phyloP scores from a whole-genome alignment of 495 filamentous ascomycete genomes.

The Tuber aestivum region DNA sequence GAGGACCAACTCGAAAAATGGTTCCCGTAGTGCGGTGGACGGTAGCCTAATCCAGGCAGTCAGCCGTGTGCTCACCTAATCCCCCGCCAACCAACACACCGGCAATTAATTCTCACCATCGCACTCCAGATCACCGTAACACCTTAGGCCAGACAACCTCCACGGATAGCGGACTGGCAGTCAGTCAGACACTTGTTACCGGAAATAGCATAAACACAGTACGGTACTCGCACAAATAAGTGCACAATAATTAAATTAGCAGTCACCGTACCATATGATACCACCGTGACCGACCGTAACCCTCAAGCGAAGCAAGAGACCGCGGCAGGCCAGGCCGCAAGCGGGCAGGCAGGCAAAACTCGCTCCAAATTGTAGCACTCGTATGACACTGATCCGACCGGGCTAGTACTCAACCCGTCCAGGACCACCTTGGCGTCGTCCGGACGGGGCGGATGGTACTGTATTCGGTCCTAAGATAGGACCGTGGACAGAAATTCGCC shows the following conservation, averaged over 20 bases:
- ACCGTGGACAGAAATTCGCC: too few species aligned
- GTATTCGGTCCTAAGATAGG: too few species aligned
- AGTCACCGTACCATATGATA: too few species aligned
- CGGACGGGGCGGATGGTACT: too few species aligned
- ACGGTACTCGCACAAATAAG: too few species aligned
- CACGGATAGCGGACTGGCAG: neutral
- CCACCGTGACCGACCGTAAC: neutral
- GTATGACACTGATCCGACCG: too few species aligned
- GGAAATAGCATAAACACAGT: neutral
- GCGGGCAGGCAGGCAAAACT: neutral
- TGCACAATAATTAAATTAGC: too few species aligned
- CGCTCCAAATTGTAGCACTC: too few species aligned
- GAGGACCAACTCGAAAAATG: neutral
- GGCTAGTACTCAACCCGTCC: too few species aligned
- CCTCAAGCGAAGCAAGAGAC: neutral
- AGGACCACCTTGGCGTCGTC: too few species aligned
- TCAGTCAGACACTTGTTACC: neutral
- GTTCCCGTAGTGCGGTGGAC: too few species aligned
- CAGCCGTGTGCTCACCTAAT: neutral
- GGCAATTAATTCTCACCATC: neutral
- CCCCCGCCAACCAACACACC: neutral
- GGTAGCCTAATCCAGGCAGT: neutral
- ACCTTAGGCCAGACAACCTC: neutral
- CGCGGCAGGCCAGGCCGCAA: too few species aligned
- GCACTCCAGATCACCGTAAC: neutral